These are phyloP conservation scores for Beta vulgaris DNA, from an alignment of 148 eudicot species.

Conservation along the genomic window DNA sequence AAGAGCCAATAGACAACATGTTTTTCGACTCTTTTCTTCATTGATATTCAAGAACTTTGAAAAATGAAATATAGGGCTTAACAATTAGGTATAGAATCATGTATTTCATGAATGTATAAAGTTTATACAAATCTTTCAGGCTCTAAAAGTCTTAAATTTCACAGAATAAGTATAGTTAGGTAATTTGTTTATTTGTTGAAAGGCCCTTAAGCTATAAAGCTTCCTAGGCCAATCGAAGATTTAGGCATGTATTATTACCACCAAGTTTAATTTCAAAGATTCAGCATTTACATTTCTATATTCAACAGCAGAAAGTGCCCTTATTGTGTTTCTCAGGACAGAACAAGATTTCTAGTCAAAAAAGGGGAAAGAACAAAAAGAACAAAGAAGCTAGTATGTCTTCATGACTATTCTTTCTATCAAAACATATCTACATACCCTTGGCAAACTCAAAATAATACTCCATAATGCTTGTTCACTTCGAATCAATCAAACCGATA, in stretches of 20 bases:
- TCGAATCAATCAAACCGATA: neutral
- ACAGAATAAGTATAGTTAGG: slow-evolving; percentile 27
- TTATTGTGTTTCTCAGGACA: neutral
- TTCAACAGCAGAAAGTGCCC: neutral
- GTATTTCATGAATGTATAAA: slow-evolving; percentile 27
- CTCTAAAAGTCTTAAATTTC: slow-evolving; percentile 10
- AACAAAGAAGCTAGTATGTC: no score
- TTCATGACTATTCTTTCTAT: neutral
- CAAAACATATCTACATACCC: neutral
- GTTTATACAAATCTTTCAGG: slow-evolving; percentile 1
- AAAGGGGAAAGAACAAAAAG: neutral
- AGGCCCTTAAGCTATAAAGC: slow-evolving; percentile 15
- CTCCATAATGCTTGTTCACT: neutral
- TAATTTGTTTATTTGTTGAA: slow-evolving; percentile 33
- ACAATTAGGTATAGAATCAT: slow-evolving; percentile 24
- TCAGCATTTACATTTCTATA: slow-evolving; percentile 9
- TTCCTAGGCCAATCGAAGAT: neutral
- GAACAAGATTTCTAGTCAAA: neutral
- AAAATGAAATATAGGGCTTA: slow-evolving; percentile 4
- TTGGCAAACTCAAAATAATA: neutral
- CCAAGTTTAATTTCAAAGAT: slow-evolving; percentile 17
- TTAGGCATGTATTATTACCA: slow-evolving; percentile 18
- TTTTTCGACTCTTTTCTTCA: slow-evolving; percentile 43
- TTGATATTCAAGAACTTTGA: slow-evolving; percentile 18
- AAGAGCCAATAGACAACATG: slow-evolving; percentile 64